Evolutionary conservation across 2,329 filamentous ascomycete genomes (phyloP), one percentile per base, ranked within the genome.

Genomic region (Mollisia scopiformis): DNA sequence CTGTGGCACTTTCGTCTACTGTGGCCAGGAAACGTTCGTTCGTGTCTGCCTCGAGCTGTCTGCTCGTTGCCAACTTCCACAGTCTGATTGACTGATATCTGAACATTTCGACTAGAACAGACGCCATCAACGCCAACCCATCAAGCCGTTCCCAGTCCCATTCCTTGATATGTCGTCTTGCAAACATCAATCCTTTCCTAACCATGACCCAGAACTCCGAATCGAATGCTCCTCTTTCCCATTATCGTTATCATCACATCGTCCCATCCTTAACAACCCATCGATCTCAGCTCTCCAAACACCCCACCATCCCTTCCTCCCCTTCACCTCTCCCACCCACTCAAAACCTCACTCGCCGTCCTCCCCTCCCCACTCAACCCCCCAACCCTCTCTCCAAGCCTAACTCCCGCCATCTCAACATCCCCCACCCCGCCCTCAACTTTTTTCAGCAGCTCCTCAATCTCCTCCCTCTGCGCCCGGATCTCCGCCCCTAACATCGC

Each of bases 351-450:
- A 58, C 69, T 66, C 2, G 58, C 70, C 57, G 60, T 61, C 49
- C 64, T 66, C 21, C 62, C 63, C 21, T 43, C 59, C 21, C 11
- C 35, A 14, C 54, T 63, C 50, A 71, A 49, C 10, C 49, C 66
- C 52, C 62, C 65, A 1, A 62, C 65, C 46, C 60, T 63, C 13
- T 56, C 47, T 2, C 57, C 65, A 13, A 71, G 46, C 14, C 47
- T 41, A 13, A 74, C 77, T 57, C 64, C 67, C 10, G 85, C 85
- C 4, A 76, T 78, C 57, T 80, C 79, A 37, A 88, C 77, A 70
- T 88, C 86, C 43, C 76, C 78, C 30, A 86, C 77, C 6, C 80
- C 77, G 28, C 74, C 75, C 68, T 87, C 84, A 13, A 87, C 76
- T 13, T 75, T 72, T 2, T 67, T 74, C 23, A 87, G 73, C 41